Evolutionary conservation across 2,329 filamentous ascomycete genomes (phyloP), one percentile per base, ranked within the genome.

Genomic region (Xylaria hypoxylon): DNA sequence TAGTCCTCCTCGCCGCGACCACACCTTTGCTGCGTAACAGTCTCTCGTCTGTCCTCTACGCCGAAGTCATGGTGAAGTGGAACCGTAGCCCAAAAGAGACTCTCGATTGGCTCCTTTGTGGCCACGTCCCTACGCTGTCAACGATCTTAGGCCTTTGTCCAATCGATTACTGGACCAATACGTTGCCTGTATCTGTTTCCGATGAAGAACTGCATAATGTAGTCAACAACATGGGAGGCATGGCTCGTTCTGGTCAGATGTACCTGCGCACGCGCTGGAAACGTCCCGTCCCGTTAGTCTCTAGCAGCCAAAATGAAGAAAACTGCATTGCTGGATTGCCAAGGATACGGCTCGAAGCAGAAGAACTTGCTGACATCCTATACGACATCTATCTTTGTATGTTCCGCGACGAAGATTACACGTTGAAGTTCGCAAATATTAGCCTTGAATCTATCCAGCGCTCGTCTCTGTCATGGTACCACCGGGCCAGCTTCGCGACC

Each of bases 71-170:
- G 10, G 63, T 81, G 11, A 77, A 75, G n/a, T n/a, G n/a, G 10
- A 71, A 68, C 10, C 66, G 74, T 4, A 70, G 72, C 17, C 64
- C 70, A 1, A 68, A 75, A 19, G 72, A 75, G 5, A n/a, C n/a
- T n/a, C 74, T 85, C 7, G 74, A 82, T 11, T 74, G 74, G 1
- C 70, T 86, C 13, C 79, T 89, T 1, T 81, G 81, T 47, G 83
- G 82, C 0, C 76, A 86, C 65, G 79, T 82, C 0, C 74, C 79
- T 0, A 83, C 83, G 0, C 69, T 87, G 3, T 81, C 83, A 2
- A 68, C 84, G 7, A 73, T 89, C 0, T 73, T 89, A 2, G 87
- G 85, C 0, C 70, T 89, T 40, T 79, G 75, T 1, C 82, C 83
- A 0, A 74, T 82, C 3, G 82, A 86, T 67, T 84, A 82, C 71